Conservation (phyloP, 2,329 filamentous ascomycete genomes). For the Colletotrichum zoysiae region DNA sequence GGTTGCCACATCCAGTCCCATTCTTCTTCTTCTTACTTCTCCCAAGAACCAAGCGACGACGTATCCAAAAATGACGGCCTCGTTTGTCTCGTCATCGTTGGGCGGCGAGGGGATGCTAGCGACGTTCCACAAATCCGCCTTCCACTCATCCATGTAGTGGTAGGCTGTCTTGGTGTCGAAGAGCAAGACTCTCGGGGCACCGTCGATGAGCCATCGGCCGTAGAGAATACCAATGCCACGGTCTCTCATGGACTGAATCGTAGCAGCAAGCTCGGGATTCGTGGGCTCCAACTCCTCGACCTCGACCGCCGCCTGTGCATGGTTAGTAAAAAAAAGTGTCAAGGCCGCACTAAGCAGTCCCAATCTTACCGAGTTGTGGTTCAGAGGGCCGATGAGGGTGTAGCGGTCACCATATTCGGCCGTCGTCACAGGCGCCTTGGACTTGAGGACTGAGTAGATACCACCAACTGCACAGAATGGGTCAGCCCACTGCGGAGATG, state of each 20-base stretch:
- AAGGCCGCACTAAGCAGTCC: not conserved
- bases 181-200: conserved; percentile 90
- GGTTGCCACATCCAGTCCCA: not conserved
- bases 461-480: conserved; percentile 79
- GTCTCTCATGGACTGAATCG: conserved; percentile 92
- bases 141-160: conserved; percentile 94
- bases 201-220: conserved; percentile 97
- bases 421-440: conserved; percentile 96
- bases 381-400: conserved; percentile 93
- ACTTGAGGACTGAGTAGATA: conserved; percentile 99
- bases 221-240: conserved; percentile 92
- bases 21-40: conserved; percentile 73
- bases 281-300: conserved; percentile 93
- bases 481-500: conserved; percentile 45
- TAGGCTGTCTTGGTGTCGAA: conserved; percentile 97
- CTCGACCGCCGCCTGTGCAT: conserved; percentile 87
- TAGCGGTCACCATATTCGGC: conserved; percentile 99
- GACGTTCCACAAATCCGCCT: conserved; percentile 92
- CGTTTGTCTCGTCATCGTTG: conserved; percentile 94
- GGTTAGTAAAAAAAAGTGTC: conserved; percentile 26
- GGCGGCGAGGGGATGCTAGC: conserved; percentile 95
- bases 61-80: conserved; percentile 97
- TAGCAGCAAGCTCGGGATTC: conserved; percentile 81
- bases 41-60: conserved; percentile 98
- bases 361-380: conserved; percentile 82